phyloP scores from a whole-genome alignment of 345 rosid species.

The Hypericum perforatum region DNA sequence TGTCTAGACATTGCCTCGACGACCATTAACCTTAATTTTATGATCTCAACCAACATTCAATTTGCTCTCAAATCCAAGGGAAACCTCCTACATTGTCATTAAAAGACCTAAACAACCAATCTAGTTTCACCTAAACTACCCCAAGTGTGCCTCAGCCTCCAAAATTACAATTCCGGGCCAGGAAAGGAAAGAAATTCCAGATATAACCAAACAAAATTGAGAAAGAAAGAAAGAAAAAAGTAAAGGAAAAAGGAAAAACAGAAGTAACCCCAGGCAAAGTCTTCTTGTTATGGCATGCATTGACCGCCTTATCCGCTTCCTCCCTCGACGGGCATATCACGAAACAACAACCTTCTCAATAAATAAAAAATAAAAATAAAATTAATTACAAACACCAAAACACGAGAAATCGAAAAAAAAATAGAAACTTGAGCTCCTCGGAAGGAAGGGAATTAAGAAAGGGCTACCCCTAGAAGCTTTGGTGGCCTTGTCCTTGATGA shows the following conservation, averaged over 20 bases:
- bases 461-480: conserved; percentile 92
- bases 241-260: background rate
- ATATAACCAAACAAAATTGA: conserved; percentile 3
- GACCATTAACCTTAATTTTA: no score
- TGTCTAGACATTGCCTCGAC: no score
- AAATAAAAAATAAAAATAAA: conserved; percentile 36
- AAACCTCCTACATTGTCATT: no score
- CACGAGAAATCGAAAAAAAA: no score
- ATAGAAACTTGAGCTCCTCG: no score
- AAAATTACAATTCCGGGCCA: no score
- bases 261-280: conserved; percentile 87
- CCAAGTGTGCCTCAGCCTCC: no score
- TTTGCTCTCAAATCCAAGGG: no score
- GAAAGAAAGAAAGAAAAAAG: background rate
- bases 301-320: conserved; percentile 95
- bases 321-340: conserved; percentile 83
- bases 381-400: conserved; percentile 9
- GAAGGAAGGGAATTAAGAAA: background rate
- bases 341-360: conserved; percentile 79
- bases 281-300: conserved; percentile 88
- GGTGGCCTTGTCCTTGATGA: conserved; percentile 90
- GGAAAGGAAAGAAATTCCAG: no score
- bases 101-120: no score
- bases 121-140: no score
- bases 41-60: no score